phyloP scores from a whole-genome alignment of 495 filamentous ascomycete species.

The Podospora sp. region DNA sequence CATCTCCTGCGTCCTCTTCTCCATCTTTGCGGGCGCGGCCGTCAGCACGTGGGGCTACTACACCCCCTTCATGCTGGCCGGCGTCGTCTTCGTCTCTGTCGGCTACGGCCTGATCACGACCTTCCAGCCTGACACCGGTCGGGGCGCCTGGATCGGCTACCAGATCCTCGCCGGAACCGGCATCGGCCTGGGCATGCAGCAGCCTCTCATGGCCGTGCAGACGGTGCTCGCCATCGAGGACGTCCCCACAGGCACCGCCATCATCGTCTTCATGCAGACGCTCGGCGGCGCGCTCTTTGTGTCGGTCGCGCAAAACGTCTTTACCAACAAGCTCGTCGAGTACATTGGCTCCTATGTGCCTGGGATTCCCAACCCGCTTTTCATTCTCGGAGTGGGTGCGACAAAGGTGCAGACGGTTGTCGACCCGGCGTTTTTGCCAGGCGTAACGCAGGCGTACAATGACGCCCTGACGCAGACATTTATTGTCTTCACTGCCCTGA shows the following conservation, averaged over 20 bases:
- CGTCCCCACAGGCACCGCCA: slow-evolving; percentile 65
- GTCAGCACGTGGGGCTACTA: slow-evolving; percentile 74
- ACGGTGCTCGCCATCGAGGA: slow-evolving; percentile 64
- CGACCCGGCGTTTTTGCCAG: slow-evolving; percentile 46
- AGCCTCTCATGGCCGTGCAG: slow-evolving; percentile 70
- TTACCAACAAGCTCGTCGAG: slow-evolving; percentile 67
- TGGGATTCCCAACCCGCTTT: slow-evolving; percentile 44
- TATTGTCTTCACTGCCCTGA: slow-evolving; percentile 68
- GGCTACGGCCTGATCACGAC: slow-evolving; percentile 73
- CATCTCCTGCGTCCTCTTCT: slow-evolving; percentile 61
- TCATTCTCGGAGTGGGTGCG: slow-evolving; percentile 64
- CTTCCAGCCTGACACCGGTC: slow-evolving; percentile 55
- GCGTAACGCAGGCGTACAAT: slow-evolving; percentile 71
- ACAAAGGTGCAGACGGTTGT: slow-evolving; percentile 62
- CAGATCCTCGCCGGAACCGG: slow-evolving; percentile 72
- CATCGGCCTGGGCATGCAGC: slow-evolving; percentile 67
- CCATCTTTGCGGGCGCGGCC: slow-evolving; percentile 61
- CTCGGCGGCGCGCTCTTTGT: slow-evolving; percentile 76
- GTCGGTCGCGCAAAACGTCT: slow-evolving; percentile 75
- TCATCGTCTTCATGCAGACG: slow-evolving; percentile 71
- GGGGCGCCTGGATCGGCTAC: slow-evolving; percentile 74
- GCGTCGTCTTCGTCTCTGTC: slow-evolving; percentile 61
- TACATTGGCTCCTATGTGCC: slow-evolving; percentile 58
- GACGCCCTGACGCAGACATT: slow-evolving; percentile 67
- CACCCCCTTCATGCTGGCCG: slow-evolving; percentile 69